Percentiles rank a stretch among this genome's conserved stretches.
Conservation (phyloP, 768 basidiomycete genomes). For the Atractiella rhizophila region DNA sequence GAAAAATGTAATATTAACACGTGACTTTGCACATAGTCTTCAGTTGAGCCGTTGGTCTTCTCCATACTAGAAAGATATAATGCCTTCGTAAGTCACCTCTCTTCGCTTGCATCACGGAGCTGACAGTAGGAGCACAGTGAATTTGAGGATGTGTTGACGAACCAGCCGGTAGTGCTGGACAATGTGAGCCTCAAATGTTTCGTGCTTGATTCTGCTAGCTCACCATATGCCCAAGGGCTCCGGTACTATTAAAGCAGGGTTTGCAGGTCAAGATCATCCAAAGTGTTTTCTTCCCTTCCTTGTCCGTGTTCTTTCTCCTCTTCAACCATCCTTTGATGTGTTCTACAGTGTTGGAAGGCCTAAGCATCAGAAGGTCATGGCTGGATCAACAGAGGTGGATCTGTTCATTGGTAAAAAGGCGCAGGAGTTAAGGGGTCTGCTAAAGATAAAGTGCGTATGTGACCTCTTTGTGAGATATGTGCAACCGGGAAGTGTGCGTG, state of each 20-base stretch:
- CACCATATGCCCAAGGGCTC: slow-evolving; percentile 42
- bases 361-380: slow-evolving; percentile 94
- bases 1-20: too few species aligned
- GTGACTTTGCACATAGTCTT: too few species aligned
- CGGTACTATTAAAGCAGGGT: slow-evolving; percentile 94
- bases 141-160: slow-evolving; percentile 27
- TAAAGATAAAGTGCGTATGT: slow-evolving; percentile 39
- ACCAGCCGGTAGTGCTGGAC: slow-evolving; percentile 97
- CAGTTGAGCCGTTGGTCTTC: too few species aligned
- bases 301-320: slow-evolving; percentile 48
- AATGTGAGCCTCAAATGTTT: slow-evolving; percentile 36
- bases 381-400: slow-evolving; percentile 71
- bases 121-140: too few species aligned
- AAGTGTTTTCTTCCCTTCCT: slow-evolving; percentile 98
- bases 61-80: too few species aligned
- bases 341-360: slow-evolving; percentile 61
- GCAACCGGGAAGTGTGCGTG: not conserved
- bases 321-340: not conserved
- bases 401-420: slow-evolving; percentile 85
- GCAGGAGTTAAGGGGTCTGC: slow-evolving; percentile 77
- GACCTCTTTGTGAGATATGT: not conserved
- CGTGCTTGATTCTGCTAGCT: not conserved
- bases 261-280: slow-evolving; percentile 94
- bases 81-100: too few species aligned
- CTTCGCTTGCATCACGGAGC: too few species aligned